A percentile compares a stretch with the other conserved stretches of the same genome.
Conservation (phyloP, 2,329 filamentous ascomycete genomes). For the Torrubiella hemipterigena region DNA sequence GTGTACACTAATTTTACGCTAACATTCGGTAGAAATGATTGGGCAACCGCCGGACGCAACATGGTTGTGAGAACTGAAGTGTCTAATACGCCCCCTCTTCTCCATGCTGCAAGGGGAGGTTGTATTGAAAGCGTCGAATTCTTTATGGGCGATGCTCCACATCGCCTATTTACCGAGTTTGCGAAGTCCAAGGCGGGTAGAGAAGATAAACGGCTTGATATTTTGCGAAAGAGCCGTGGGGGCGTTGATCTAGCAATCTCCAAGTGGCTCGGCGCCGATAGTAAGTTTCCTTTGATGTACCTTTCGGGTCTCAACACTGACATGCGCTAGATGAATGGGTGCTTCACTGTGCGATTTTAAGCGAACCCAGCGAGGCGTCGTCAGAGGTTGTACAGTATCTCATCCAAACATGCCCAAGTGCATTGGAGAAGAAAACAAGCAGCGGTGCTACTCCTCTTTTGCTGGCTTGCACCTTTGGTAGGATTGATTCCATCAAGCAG, state of each 20-base stretch:
- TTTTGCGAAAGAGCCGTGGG: conserved; percentile 44
- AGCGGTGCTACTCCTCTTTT: conserved; percentile 55
- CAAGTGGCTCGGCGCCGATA: conserved; percentile 48
- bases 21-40: conserved; percentile 39
- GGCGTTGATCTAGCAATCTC: conserved; percentile 53
- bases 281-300: conserved; percentile 27
- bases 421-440: conserved; percentile 48
- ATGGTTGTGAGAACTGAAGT: conserved; percentile 26
- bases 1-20: conserved; percentile 3
- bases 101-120: conserved; percentile 43
- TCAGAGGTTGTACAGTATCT: conserved; percentile 53
- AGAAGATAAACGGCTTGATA: conserved; percentile 49
- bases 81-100: conserved; percentile 42
- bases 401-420: conserved; percentile 45
- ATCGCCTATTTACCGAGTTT: conserved; percentile 58
- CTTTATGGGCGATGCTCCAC: conserved; percentile 61
- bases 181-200: conserved; percentile 43
- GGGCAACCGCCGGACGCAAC: conserved; percentile 52
- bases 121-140: conserved; percentile 62
- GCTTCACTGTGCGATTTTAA: conserved; percentile 54
- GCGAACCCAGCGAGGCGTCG: conserved; percentile 24
- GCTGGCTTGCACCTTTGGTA: conserved; percentile 48
- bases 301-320: conserved; percentile 10
- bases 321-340: conserved; percentile 40
- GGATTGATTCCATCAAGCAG: conserved; percentile 41